Conservation (phyloP, 2,329 filamentous ascomycete species). For the Chaetomiaceae sp. region DNA sequence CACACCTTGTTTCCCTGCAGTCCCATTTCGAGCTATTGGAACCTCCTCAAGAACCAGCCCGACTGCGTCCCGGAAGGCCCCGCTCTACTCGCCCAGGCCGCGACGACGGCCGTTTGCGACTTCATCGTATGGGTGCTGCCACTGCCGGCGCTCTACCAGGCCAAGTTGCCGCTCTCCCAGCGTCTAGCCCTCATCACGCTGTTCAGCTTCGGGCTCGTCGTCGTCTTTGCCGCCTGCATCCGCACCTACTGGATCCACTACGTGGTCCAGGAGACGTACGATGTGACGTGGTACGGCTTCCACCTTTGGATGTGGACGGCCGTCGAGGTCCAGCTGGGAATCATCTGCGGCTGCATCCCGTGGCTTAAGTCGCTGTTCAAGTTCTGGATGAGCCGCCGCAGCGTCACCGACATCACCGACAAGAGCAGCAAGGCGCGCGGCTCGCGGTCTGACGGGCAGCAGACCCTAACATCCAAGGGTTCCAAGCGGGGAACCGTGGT, state of each 20-base stretch:
- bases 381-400: constrained; percentile 5
- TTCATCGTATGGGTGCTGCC: constrained; percentile 36
- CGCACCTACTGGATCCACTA: constrained; percentile 35
- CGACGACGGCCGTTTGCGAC: constrained; percentile 32
- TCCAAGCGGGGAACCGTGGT: constrained; percentile 1
- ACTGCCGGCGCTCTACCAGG: constrained; percentile 32
- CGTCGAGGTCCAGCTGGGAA: constrained; percentile 38
- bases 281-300: constrained; percentile 39
- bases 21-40: constrained; percentile 30
- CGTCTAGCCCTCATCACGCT: constrained; percentile 34
- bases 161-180: constrained; percentile 32
- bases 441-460: not conserved
- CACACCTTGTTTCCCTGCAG: not conserved
- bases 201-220: constrained; percentile 35
- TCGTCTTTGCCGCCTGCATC: constrained; percentile 35
- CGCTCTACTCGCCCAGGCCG: constrained; percentile 30
- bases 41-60: constrained; percentile 12
- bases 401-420: not conserved
- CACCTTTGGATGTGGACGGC: constrained; percentile 40
- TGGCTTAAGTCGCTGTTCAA: constrained; percentile 30
- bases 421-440: not conserved
- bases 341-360: constrained; percentile 38
- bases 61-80: constrained; percentile 31
- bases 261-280: constrained; percentile 35
- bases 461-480: not conserved